Evolutionary conservation across 306 rosid species (phyloP).

Genomic region (Hippophae tibetana): DNA sequence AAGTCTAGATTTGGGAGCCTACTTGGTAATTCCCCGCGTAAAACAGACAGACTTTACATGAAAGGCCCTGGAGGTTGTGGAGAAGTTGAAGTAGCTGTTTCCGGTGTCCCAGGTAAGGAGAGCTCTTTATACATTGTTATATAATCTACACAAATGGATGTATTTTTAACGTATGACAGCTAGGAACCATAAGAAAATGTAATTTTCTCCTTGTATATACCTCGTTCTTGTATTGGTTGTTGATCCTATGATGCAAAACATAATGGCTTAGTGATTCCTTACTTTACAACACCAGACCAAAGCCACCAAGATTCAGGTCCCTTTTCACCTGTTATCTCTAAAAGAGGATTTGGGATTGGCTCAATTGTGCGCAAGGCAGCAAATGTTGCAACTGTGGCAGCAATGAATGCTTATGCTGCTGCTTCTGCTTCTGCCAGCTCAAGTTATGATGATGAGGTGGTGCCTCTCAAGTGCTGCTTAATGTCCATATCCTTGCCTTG

Average conservation of each 20-base stretch:
- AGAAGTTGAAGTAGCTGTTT: slow-evolving; percentile 99
- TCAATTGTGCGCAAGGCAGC: slow-evolving; percentile 81
- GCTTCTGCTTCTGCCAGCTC: slow-evolving; percentile 66
- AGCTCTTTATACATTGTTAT: not conserved
- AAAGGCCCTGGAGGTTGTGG: slow-evolving; percentile 99
- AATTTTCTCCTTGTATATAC: not conserved
- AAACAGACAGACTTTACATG: slow-evolving; percentile 89
- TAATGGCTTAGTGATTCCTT: slow-evolving; percentile 24
- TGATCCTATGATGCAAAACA: slow-evolving; percentile 14
- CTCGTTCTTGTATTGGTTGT: not conserved
- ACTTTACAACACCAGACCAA: slow-evolving; percentile 59
- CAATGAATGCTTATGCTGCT: slow-evolving; percentile 84
- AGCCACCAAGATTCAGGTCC: slow-evolving; percentile 74
- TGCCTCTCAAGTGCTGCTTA: slow-evolving; percentile 90
- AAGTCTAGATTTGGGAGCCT: slow-evolving; percentile 87
- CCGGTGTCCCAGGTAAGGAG: slow-evolving; percentile 72
- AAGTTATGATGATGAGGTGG: slow-evolving; percentile 56
- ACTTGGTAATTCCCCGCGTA: slow-evolving; percentile 55
- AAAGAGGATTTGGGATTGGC: slow-evolving; percentile 71
- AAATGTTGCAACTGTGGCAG: slow-evolving; percentile 77
- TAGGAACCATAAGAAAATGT: not conserved
- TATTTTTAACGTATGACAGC: too few relatives aligned
- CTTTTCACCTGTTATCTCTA: slow-evolving; percentile 71
- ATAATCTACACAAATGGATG: too few relatives aligned
- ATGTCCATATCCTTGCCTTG: slow-evolving; percentile 96